These are phyloP conservation scores for Penicillium pulvis DNA, from an alignment of 495 filamentous ascomycete species.

Conservation along the genomic window DNA sequence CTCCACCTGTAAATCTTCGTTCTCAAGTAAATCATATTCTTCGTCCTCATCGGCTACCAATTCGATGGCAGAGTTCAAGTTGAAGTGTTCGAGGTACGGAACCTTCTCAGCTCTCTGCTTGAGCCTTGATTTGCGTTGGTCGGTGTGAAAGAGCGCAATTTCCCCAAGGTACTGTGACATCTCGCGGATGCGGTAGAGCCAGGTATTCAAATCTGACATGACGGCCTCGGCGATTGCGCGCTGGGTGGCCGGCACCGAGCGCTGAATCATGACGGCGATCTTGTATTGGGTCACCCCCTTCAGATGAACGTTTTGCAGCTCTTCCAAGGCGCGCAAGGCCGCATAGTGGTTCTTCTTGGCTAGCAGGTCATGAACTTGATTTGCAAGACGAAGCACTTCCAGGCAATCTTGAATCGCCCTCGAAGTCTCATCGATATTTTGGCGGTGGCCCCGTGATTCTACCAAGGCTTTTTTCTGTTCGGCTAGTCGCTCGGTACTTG, in stretches of 20 bases:
- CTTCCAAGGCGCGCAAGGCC: slow-evolving; percentile 89
- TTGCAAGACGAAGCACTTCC: slow-evolving; percentile 88
- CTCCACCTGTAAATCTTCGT: slow-evolving; percentile 90
- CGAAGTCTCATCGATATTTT: slow-evolving; percentile 94
- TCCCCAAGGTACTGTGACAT: slow-evolving; percentile 94
- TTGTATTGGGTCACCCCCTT: slow-evolving; percentile 92
- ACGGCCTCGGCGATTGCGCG: slow-evolving; percentile 92
- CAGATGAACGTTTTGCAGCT: slow-evolving; percentile 93
- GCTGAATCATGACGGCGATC: slow-evolving; percentile 93
- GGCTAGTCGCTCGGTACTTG: slow-evolving; percentile 91
- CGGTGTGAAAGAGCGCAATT: slow-evolving; percentile 95
- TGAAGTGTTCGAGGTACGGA: slow-evolving; percentile 74
- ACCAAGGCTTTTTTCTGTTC: slow-evolving; percentile 94
- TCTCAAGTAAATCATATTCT: slow-evolving; percentile 91
- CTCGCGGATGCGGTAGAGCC: slow-evolving; percentile 95
- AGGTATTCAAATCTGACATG: slow-evolving; percentile 96
- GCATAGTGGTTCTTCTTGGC: slow-evolving; percentile 93
- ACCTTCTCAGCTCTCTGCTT: slow-evolving; percentile 75
- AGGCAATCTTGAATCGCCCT: slow-evolving; percentile 86
- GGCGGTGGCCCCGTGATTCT: slow-evolving; percentile 85
- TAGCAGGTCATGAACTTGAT: slow-evolving; percentile 90
- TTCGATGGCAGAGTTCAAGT: slow-evolving; percentile 94
- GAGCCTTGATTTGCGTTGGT: slow-evolving; percentile 80
- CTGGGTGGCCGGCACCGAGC: slow-evolving; percentile 89
- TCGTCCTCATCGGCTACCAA: slow-evolving; percentile 92